Base-by-base conservation (phyloP, 108 stramenopile genomes). In the Parmales sp. region DNA sequence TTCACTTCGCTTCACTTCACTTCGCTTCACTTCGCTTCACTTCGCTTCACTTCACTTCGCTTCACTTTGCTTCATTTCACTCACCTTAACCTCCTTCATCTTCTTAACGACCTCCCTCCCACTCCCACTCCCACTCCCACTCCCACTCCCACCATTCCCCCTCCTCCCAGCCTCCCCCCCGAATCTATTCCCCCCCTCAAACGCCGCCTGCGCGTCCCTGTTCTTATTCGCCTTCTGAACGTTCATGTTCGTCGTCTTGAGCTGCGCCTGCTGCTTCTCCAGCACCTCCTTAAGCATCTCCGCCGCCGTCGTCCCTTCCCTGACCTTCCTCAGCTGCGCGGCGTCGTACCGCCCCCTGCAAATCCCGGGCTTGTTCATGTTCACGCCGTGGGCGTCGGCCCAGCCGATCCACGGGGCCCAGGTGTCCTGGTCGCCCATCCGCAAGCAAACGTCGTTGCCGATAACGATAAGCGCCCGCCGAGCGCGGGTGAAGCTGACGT, bases 401-500 rank as follows among this genome's bases (percentile, higher is more conserved):
- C 90, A 93, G 18, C 80, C 82, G 34, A 93, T 64, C 90, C 90
- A 93, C 2, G 90, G 88, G 68, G 74, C 76, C 87, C 90, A 91
- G 11, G 90, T 90, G 65, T 91, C 89, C 11, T 86, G 85, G 69
- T 96, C 91, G 46, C 92, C 92, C 48, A 88, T 74, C 18, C 88
- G 73, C 11, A 94, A 75, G n/a, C 91, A 92, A 54, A 84, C 81
- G 43, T 88, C 88, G 78, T 96, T 92, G 44, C 92, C 91, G 67
- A 96, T 83, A 23, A 95, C 89, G 68, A 90, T 91, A 11, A 94
- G 77, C 0, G 86, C 93, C 36, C 99, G 82, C 38, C 94, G 78
- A 20, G 95, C 96, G 26, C 99, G 89, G 11, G 99, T 99, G 49
- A 99, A 95, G 26, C 94, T 94, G 63, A 99, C 99, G 74, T 99